These are phyloP conservation scores for Fomitiporia mediterranea DNA, from an alignment of 1,284 basidiomycete species.

Conservation along the genomic window DNA sequence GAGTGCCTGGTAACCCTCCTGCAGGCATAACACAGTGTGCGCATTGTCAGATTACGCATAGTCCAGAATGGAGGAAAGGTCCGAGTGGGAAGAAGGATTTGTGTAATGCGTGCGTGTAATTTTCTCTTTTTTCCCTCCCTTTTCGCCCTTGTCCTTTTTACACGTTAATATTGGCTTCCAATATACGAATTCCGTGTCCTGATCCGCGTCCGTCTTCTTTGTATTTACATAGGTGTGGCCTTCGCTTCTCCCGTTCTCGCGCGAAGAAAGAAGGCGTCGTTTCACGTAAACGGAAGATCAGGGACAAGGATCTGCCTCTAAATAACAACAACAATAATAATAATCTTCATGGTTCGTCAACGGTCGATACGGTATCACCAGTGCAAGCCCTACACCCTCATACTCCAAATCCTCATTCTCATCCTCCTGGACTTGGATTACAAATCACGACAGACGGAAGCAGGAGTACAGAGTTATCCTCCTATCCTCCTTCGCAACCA, in stretches of 20 bases:
- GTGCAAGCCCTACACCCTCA: too few relatives aligned
- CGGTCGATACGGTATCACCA: too few relatives aligned
- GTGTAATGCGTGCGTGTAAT: slow-evolving; percentile 80
- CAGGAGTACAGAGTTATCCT: too few relatives aligned
- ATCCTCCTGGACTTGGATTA: too few relatives aligned
- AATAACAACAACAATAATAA: too few relatives aligned
- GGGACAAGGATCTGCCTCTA: background rate
- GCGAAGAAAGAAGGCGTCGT: slow-evolving; percentile 73
- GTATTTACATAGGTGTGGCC: slow-evolving; percentile 79
- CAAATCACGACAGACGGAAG: too few relatives aligned
- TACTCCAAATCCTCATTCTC: too few relatives aligned
- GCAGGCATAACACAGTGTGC: slow-evolving; percentile 72
- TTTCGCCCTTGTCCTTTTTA: slow-evolving; percentile 25
- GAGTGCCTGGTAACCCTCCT: slow-evolving; percentile 41
- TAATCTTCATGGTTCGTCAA: too few relatives aligned
- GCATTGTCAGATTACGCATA: slow-evolving; percentile 79
- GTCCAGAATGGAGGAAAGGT: slow-evolving; percentile 93
- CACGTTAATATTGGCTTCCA: too few relatives aligned
- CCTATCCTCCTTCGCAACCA: too few relatives aligned
- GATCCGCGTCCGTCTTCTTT: too few relatives aligned
- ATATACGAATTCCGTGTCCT: too few relatives aligned
- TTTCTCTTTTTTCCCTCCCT: slow-evolving; percentile 24
- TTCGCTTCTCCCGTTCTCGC: slow-evolving; percentile 75
- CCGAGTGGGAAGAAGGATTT: slow-evolving; percentile 87
- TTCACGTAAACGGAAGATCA: slow-evolving; percentile 19